These are phyloP conservation scores for Cyclotella atomus DNA, from an alignment of 108 stramenopile species.

Conservation along the genomic window DNA sequence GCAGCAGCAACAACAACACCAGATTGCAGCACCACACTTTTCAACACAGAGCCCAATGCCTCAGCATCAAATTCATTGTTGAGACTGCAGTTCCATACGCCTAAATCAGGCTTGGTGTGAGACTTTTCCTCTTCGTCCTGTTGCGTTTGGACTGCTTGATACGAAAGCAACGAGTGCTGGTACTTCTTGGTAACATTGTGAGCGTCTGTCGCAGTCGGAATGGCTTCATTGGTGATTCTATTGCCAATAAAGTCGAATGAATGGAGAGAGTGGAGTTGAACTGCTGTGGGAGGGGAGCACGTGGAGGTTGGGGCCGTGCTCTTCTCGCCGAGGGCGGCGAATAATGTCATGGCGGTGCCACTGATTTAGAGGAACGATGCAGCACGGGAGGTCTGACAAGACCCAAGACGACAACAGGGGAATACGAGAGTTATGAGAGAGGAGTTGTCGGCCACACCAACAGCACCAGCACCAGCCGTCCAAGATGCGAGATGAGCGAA, in stretches of 20 bases:
- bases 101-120: constrained; percentile 58
- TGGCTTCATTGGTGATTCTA: background rate
- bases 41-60: constrained; percentile 24
- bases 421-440: no score
- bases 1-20: constrained; percentile 4
- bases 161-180: constrained; percentile 43
- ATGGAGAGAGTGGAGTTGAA: constrained; percentile 36
- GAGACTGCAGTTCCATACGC: constrained; percentile 71
- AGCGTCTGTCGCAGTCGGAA: background rate
- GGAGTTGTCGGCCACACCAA: no score
- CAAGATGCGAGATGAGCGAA: no score
- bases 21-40: constrained; percentile 21
- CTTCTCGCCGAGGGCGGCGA: constrained; percentile 33
- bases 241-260: constrained; percentile 25
- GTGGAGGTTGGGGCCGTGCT: constrained; percentile 7
- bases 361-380: no score
- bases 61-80: constrained; percentile 16
- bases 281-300: constrained; percentile 41
- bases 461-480: no score
- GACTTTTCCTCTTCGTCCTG: constrained; percentile 24
- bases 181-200: background rate
- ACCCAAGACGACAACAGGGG: no score
- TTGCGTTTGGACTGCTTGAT: constrained; percentile 72
- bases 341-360: constrained; percentile 30
- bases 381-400: no score